Evolutionary conservation across 1,139 yeast genomes (phyloP).

Genomic region (Protomyces macrosporus): DNA sequence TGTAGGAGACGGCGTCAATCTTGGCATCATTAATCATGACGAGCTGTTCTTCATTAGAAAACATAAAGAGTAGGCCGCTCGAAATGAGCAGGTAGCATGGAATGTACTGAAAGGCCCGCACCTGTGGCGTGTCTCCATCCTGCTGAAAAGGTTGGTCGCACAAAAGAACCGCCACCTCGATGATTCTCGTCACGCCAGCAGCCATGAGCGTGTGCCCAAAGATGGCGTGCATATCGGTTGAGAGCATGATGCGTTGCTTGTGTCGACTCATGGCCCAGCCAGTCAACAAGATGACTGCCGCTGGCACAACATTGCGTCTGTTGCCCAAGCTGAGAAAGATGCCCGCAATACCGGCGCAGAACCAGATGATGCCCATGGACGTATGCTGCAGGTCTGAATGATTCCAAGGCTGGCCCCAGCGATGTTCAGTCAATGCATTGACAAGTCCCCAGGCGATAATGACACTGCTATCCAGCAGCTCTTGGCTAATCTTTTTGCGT

Average conservation of each 20-base stretch:
- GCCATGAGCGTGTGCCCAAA: slow-evolving; percentile 76
- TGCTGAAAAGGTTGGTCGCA: slow-evolving; percentile 47
- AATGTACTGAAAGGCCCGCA: slow-evolving; percentile 59
- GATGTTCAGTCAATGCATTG: slow-evolving; percentile 89
- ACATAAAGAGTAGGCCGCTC: slow-evolving; percentile 79
- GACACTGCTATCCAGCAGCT: slow-evolving; percentile 71
- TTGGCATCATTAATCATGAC: slow-evolving; percentile 63
- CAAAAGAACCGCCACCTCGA: slow-evolving; percentile 70
- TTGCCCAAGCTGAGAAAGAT: slow-evolving; percentile 63
- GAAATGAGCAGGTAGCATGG: slow-evolving; percentile 75
- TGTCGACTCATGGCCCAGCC: slow-evolving; percentile 95
- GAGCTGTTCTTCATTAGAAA: slow-evolving; percentile 87
- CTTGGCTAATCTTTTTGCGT: slow-evolving; percentile 59
- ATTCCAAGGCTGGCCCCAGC: slow-evolving; percentile 91
- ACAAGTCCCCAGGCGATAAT: slow-evolving; percentile 89
- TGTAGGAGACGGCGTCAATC: slow-evolving; percentile 79
- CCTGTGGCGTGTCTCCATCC: slow-evolving; percentile 45
- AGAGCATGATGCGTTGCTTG: slow-evolving; percentile 63
- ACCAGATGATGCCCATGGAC: slow-evolving; percentile 93
- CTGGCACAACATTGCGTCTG: slow-evolving; percentile 69
- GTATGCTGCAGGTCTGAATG: slow-evolving; percentile 62
- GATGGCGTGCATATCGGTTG: slow-evolving; percentile 80
- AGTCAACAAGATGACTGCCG: slow-evolving; percentile 72
- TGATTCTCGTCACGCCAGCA: slow-evolving; percentile 68
- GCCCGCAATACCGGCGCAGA: slow-evolving; percentile 88